A percentile compares a stretch with the other conserved stretches of the same genome.
These are phyloP conservation scores for Tolypocladium cylindrosporum DNA, from an alignment of 2,329 filamentous ascomycete genomes.

Conservation along the genomic window DNA sequence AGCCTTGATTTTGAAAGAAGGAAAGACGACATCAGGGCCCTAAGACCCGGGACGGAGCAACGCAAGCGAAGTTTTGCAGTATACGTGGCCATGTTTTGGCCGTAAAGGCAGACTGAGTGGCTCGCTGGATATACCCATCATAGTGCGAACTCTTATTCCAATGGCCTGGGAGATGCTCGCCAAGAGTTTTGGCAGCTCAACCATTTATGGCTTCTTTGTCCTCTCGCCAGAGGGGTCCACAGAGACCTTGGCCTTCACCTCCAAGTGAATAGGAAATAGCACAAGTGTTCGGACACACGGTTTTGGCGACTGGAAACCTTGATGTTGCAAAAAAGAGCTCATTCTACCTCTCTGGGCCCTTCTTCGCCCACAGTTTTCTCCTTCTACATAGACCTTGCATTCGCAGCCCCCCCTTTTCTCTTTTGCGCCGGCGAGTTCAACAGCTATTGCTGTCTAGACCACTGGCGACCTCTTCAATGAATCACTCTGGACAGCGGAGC, in stretches of 20 bases:
- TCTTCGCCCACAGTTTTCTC: background rate
- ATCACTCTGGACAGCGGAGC: background rate
- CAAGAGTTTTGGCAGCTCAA: background rate
- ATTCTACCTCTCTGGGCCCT: background rate
- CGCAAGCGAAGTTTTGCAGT: background rate
- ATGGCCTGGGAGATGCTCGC: background rate
- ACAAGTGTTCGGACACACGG: background rate
- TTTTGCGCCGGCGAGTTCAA: background rate
- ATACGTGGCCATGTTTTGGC: background rate
- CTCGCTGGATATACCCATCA: background rate
- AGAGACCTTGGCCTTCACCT: background rate
- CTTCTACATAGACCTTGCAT: conserved; percentile 2
- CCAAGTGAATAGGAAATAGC: background rate
- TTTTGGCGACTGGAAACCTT: background rate
- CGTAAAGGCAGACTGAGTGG: background rate
- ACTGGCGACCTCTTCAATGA: background rate
- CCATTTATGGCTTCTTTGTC: background rate
- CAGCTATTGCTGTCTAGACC: background rate
- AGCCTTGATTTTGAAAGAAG: background rate
- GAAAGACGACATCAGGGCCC: background rate
- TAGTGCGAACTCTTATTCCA: too few species aligned
- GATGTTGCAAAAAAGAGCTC: background rate
- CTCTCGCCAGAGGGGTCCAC: background rate
- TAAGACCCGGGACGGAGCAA: background rate
- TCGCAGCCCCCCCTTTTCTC: background rate